phyloP scores from a whole-genome alignment of 148 eudicot genomes.

The Dianthus caryophyllus region DNA sequence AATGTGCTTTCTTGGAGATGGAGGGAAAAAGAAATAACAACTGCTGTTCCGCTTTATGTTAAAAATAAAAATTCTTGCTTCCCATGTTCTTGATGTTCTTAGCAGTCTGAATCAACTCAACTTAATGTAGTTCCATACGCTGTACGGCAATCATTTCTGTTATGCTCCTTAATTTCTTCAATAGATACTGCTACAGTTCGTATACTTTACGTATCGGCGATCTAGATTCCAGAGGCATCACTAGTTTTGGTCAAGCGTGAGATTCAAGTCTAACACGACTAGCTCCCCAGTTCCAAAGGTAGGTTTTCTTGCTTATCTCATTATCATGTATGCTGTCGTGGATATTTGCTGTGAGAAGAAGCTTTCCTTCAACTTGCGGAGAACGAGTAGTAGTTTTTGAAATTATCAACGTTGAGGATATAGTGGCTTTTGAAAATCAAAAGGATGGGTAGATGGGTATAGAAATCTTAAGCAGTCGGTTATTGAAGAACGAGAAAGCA shows the following conservation, averaged over 20 bases:
- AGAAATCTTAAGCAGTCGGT: no score
- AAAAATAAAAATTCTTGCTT: background rate
- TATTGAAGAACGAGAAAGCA: no score
- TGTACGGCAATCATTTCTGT: background rate
- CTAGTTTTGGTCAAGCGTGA: constrained; percentile 20
- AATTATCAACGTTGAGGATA: no score
- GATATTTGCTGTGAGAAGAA: background rate
- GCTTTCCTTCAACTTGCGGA: background rate
- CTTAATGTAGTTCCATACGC: background rate
- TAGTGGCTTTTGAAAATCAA: no score
- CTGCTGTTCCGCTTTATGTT: background rate
- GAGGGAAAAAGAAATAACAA: no score
- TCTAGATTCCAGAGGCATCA: constrained; percentile 16
- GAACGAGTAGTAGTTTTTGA: no score
- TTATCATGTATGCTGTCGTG: background rate
- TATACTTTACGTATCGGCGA: constrained; percentile 38
- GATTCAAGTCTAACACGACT: constrained; percentile 1
- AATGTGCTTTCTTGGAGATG: no score
- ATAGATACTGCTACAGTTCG: constrained; percentile 59
- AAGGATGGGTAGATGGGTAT: no score
- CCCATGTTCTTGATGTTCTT: background rate
- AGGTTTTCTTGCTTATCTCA: constrained; percentile 10
- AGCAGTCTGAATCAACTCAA: background rate
- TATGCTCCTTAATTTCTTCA: constrained; percentile 34
- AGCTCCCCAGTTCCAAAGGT: constrained; percentile 7